phyloP scores from a whole-genome alignment of 305 asterid species.

The Fraxinus baroniana region DNA sequence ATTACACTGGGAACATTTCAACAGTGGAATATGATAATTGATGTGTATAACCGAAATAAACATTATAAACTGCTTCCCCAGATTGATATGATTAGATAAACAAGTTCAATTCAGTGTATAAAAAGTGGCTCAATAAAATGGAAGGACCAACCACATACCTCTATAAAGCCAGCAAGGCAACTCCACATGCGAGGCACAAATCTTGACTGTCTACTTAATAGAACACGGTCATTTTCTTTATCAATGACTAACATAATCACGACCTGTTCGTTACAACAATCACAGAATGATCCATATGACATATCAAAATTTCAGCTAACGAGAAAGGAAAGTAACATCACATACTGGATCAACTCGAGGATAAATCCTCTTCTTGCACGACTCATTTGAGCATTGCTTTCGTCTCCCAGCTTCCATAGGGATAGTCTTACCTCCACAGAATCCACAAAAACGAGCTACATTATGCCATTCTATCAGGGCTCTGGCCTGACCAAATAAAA shows the following conservation, averaged over 20 bases:
- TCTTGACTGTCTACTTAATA: conserved; percentile 86
- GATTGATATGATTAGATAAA: background rate
- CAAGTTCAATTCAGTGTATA: background rate
- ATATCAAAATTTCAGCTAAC: background rate
- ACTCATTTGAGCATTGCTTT: conserved; percentile 73
- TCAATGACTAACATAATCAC: conserved; percentile 94
- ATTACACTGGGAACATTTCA: background rate
- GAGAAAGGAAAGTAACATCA: conserved; percentile 22
- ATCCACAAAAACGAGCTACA: conserved; percentile 73
- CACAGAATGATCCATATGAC: conserved; percentile 13
- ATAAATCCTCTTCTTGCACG: conserved; percentile 73
- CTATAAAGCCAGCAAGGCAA: conserved; percentile 95
- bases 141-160: conserved; percentile 47
- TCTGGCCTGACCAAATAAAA: conserved; percentile 58
- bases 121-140: background rate
- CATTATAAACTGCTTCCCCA: background rate
- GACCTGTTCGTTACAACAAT: conserved; percentile 49
- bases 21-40: background rate
- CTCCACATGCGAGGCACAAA: conserved; percentile 99
- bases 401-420: conserved; percentile 89
- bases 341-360: conserved; percentile 97
- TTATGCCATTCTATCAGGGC: conserved; percentile 92
- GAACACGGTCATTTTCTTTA: conserved; percentile 77
- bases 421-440: conserved; percentile 59
- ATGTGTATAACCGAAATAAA: background rate